A percentile compares a stretch with the other conserved stretches of the same genome.
Evolutionary conservation across 768 basidiomycete genomes (phyloP).

Genomic region (Fomitopsis pulvina): DNA sequence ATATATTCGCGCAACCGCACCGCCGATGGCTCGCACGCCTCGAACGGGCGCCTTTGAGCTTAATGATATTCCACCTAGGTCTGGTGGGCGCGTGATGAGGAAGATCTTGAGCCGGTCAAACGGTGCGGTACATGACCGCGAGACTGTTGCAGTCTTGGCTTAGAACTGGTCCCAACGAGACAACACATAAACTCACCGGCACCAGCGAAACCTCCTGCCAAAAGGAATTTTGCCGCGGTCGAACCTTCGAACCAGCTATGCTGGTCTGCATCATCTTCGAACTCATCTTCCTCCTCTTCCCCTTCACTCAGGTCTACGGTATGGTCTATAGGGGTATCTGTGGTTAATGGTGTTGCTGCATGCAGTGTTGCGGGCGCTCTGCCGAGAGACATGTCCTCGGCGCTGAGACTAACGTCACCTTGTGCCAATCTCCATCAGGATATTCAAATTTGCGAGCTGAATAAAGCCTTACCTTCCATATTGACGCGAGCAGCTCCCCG

Average conservation of each 20-base stretch:
- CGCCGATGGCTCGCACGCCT: conserved; percentile 57
- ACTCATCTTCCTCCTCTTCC: conserved; percentile 33
- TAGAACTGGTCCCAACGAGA: conserved; percentile 3
- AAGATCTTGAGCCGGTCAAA: conserved; percentile 97
- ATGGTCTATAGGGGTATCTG: conserved; percentile 17
- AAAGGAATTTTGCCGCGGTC: conserved; percentile 80
- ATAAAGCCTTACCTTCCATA: conserved; percentile 69
- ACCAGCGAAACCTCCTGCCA: conserved; percentile 93
- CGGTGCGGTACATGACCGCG: conserved; percentile 93
- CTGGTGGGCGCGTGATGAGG: conserved; percentile 83
- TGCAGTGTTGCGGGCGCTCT: conserved; percentile 7
- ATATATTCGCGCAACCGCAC: conserved; percentile 78
- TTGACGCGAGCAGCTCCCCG: conserved; percentile 74
- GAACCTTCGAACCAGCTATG: conserved; percentile 57
- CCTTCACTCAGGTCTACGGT: conserved; percentile 31
- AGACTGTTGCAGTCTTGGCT: conserved; percentile 47
- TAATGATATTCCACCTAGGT: conserved; percentile 51
- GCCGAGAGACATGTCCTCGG: conserved; percentile 53
- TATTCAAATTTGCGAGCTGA: background rate
- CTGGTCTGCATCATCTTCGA: conserved; percentile 56
- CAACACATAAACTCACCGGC: conserved; percentile 60
- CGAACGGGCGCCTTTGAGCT: conserved; percentile 37
- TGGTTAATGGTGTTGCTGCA: conserved; percentile 1
- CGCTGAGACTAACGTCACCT: conserved; percentile 77
- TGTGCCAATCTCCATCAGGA: conserved; percentile 4